Base-by-base conservation (phyloP, 495 filamentous ascomycete species). In the Neurospora sp. region DNA sequence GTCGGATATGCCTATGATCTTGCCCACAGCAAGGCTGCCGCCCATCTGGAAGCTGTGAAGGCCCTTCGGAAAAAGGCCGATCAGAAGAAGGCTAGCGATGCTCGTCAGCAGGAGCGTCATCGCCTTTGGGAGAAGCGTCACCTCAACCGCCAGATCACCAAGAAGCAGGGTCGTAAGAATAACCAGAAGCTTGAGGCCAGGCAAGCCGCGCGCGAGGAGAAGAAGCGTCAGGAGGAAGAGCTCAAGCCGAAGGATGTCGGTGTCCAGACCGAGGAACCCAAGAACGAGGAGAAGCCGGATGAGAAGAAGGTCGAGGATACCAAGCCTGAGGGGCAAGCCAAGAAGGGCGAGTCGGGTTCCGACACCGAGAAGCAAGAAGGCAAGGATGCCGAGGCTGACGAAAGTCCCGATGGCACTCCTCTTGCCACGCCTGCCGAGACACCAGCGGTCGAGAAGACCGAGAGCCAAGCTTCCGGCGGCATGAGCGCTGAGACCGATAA, bases 1-100 rank as follows among this genome's bases (percentile, higher is more conserved):
- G 90, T 96, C 3, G 94, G 94, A 14, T 88, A 91, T 40, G 91
- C 91, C 3, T 97, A 97, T 73, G 94, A 97, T 78, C 83, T 97
- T n/a, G 93, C 94, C 1, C 92, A 97, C 78, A 93, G 91, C 71
- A 95, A 94, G 80, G 93, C 90, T 18, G 81, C 84, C 5, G 81
- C 82, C 4, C 87, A 92, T 37, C 84, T 93, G 20, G 89, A 76
- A 84, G 91, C 76, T 72, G 85, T 81, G 83, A 91, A 80, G 85
- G 88, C 80, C 74, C 77, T 84, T 39, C 83, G 85, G 76, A 85
- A 86, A 78, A 77, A 77, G 74, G 78, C 78, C 20, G 83, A 85
- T 70, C 82, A 84, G 73, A 83, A 85, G 80, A 86, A 86, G 77
- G 84, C 84, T 48, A 85, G 83, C 72, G 73, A 75, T 2, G 83